phyloP scores from a whole-genome alignment of 805 yeast species.

The Debaryomyces maramus region DNA sequence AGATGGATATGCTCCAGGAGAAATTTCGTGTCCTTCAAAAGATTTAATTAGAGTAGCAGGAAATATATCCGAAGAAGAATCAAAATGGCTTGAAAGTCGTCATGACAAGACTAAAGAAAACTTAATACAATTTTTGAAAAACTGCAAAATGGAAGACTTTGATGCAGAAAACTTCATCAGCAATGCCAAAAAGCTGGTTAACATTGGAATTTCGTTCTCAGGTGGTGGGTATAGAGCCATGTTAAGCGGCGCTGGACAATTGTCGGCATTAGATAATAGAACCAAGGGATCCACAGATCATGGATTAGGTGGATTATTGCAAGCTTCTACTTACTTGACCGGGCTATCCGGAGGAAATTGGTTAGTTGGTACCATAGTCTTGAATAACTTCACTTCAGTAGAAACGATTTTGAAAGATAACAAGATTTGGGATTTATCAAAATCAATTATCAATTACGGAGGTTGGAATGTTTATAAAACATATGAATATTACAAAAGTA shows the following conservation, averaged over 20 bases:
- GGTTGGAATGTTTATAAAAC: constrained; percentile 62
- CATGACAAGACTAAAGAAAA: constrained; percentile 28
- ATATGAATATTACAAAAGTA: constrained; percentile 46
- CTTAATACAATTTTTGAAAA: constrained; percentile 42
- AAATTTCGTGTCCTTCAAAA: constrained; percentile 51
- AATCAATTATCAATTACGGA: constrained; percentile 75
- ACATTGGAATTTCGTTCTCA: constrained; percentile 41
- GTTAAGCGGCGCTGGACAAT: constrained; percentile 81
- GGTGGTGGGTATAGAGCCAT: constrained; percentile 95
- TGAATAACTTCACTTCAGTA: constrained; percentile 58
- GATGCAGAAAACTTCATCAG: constrained; percentile 42
- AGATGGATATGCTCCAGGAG: constrained; percentile 61
- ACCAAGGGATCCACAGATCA: constrained; percentile 49
- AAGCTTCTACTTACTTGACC: constrained; percentile 67
- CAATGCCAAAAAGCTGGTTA: constrained; percentile 26
- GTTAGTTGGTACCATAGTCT: constrained; percentile 64
- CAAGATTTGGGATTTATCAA: constrained; percentile 37
- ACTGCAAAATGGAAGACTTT: constrained; percentile 48
- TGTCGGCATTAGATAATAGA: constrained; percentile 76
- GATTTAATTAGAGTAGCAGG: constrained; percentile 48
- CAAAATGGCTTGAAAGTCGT: constrained; percentile 25
- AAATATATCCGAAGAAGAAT: constrained; percentile 44
- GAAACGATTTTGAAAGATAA: constrained; percentile 31
- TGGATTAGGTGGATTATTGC: constrained; percentile 78
- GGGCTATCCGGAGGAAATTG: constrained; percentile 69